Conservation (phyloP, 257 asterid species). For the Solanum gracilifrons region DNA sequence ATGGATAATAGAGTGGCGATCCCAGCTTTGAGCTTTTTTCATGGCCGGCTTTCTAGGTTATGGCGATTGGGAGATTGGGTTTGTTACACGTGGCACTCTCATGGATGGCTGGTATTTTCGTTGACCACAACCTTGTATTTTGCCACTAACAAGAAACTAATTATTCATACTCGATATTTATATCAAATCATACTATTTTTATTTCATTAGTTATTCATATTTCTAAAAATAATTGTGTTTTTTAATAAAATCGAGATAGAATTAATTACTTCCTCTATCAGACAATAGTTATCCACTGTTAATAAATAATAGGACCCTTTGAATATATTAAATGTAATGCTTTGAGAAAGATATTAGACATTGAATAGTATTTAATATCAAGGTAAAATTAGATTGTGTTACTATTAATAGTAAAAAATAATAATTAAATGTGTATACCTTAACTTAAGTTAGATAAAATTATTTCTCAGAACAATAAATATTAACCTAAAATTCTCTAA, state of each 20-base stretch:
- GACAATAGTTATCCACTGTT: too few species aligned
- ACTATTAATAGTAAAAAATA: not conserved
- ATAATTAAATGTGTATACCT: not conserved
- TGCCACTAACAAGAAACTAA: not conserved
- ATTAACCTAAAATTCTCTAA: not conserved
- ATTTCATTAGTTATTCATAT: too few species aligned
- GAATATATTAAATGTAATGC: too few species aligned
- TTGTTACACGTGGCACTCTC: constrained; percentile 15
- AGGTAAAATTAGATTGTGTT: too few species aligned
- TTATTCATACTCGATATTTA: too few species aligned
- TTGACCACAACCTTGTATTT: not conserved
- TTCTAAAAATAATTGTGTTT: too few species aligned
- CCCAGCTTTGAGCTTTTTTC: constrained; percentile 17
- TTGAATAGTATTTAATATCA: too few species aligned
- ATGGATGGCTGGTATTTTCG: not conserved
- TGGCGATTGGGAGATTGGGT: constrained; percentile 1
- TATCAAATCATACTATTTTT: too few species aligned
- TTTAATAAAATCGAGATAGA: too few species aligned
- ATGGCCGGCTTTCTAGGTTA: constrained; percentile 23
- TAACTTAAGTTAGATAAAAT: not conserved
- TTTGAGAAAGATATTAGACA: too few species aligned
- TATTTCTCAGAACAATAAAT: not conserved
- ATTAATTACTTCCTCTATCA: too few species aligned
- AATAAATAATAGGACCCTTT: too few species aligned
- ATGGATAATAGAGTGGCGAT: constrained; percentile 15